Conservation (phyloP, 176 grass and related monocot genomes). For the Leersia perrieri region DNA sequence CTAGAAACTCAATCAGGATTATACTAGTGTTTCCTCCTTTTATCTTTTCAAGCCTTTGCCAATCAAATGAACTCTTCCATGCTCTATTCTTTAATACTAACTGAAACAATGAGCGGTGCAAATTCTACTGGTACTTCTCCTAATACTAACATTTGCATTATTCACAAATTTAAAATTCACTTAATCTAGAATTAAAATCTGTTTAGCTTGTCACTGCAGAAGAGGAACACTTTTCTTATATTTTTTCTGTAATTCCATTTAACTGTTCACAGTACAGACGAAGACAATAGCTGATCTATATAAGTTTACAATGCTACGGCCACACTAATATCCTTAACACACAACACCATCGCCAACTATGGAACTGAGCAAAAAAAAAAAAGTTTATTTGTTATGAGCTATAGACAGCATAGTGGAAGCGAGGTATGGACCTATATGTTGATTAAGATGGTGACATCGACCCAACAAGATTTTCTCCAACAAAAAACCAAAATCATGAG, state of each 20-base stretch:
- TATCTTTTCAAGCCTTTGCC: neutral
- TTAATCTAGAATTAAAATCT: neutral
- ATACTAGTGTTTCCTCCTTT: neutral
- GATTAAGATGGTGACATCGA: neutral
- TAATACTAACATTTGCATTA: neutral
- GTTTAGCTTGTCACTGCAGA: neutral
- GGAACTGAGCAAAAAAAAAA: neutral
- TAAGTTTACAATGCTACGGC: neutral
- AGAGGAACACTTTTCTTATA: neutral
- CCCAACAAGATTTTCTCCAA: constrained; percentile 4
- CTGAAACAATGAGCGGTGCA: neutral
- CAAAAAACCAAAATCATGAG: neutral
- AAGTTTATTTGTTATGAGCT: neutral
- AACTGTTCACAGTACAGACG: neutral
- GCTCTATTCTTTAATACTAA: neutral
- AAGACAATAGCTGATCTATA: neutral
- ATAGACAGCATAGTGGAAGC: neutral
- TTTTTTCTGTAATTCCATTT: neutral
- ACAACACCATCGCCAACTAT: neutral
- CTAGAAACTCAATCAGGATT: neutral
- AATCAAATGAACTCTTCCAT: neutral
- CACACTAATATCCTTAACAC: neutral
- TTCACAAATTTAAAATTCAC: neutral
- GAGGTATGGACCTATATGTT: neutral
- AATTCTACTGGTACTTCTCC: neutral